These are phyloP conservation scores for Thalassiosira gravida DNA, from an alignment of 352 stramenopile species.

Conservation along the genomic window DNA sequence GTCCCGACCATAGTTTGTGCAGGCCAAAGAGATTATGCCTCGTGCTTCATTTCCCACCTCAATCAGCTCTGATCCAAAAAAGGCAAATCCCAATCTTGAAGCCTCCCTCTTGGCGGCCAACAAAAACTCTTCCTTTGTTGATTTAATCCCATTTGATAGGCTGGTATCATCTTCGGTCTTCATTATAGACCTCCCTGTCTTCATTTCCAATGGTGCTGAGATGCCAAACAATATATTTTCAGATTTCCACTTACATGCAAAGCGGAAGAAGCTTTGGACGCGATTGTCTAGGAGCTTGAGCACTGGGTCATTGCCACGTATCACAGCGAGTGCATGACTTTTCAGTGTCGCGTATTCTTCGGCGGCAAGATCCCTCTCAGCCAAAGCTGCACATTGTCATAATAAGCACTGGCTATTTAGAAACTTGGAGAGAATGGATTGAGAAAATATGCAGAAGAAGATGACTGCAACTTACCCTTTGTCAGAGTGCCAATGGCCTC, in stretches of 20 bases:
- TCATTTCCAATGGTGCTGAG: conserved; percentile 36
- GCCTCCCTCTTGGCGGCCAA: conserved; percentile 43
- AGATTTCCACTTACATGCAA: conserved; percentile 44
- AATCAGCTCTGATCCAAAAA: conserved; percentile 42
- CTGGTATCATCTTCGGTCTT: not conserved
- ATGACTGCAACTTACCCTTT: conserved; percentile 25
- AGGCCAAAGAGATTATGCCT: conserved; percentile 36
- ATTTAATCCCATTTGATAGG: conserved; percentile 13
- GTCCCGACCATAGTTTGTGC: conserved; percentile 42
- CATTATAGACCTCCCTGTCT: conserved; percentile 34
- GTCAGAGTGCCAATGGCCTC: conserved; percentile 40
- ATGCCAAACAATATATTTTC: not conserved
- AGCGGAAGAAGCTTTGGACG: conserved; percentile 54
- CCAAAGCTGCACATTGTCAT: conserved; percentile 15
- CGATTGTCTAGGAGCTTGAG: conserved; percentile 68
- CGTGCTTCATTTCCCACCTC: conserved; percentile 32
- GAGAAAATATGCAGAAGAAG: no score
- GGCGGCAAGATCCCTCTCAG: conserved; percentile 24
- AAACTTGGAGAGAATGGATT: not conserved
- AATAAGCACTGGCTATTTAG: not conserved
- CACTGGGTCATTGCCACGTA: conserved; percentile 59
- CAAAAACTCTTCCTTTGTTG: conserved; percentile 46
- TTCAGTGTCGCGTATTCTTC: conserved; percentile 27
- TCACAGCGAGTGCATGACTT: conserved; percentile 44
- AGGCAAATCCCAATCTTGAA: conserved; percentile 41